Conservation (phyloP, 257 asterid species). For the Solanum medicagineum region DNA sequence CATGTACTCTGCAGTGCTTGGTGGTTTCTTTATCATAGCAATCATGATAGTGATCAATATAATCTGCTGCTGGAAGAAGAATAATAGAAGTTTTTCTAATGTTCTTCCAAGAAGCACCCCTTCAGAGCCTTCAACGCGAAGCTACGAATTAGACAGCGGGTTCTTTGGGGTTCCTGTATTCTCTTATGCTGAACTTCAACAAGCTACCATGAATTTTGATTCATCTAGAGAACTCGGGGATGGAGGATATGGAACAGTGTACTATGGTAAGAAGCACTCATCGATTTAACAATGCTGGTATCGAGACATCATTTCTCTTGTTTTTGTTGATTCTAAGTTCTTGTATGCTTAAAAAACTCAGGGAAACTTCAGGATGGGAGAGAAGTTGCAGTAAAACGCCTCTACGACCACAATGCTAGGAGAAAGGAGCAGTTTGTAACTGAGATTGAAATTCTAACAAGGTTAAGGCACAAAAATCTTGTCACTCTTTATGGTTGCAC, state of each 20-base stretch:
- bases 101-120: not conserved
- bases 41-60: not conserved
- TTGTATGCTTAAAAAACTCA: not conserved
- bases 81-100: not conserved
- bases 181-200: slow-evolving; percentile 6
- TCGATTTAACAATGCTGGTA: not conserved
- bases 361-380: slow-evolving; percentile 9
- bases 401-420: slow-evolving; percentile 4
- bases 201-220: slow-evolving; percentile 5
- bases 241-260: slow-evolving; percentile 11
- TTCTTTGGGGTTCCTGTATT: not conserved
- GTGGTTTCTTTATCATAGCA: not conserved
- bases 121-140: not conserved
- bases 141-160: not conserved
- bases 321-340: not conserved
- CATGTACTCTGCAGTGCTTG: not conserved
- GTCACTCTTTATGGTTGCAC: slow-evolving; percentile 9
- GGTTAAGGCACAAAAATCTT: slow-evolving; percentile 7
- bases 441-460: slow-evolving; percentile 5
- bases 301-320: not conserved
- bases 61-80: not conserved
- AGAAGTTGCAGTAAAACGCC: slow-evolving; percentile 8
- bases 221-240: slow-evolving; percentile 3
- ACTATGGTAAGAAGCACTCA: not conserved
- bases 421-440: slow-evolving; percentile 6